Evolutionary conservation across 768 basidiomycete species (phyloP), one percentile per base, ranked within the genome.

Genomic region (Macrocybe gigantea): DNA sequence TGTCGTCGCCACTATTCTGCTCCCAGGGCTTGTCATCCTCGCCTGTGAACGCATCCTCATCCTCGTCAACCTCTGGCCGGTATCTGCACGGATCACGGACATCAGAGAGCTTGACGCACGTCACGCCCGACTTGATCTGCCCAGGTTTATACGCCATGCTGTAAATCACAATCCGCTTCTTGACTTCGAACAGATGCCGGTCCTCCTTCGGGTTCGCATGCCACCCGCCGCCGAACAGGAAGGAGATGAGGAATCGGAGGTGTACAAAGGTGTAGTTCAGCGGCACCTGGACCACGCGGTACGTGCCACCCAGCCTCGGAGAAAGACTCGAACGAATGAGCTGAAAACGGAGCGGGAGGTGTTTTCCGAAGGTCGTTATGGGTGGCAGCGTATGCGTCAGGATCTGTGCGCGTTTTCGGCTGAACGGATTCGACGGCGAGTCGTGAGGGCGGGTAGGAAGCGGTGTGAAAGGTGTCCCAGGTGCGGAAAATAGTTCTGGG

Each of bases 361-460:
- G 84, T 49, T 78, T 75, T 10, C 71, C 72, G 59, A 80, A 83
- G 0, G 76, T 72, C 0, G 77, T 74, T 0, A 72, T 60, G 0
- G 66, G 55, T 1, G 75, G 75, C 7, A 75, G 62, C 0, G 64
- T 58, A 15, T 69, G 70, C 6, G 64, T 56, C 3, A 73, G 54
- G 10, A 69, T 60, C 13, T 69, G 65, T 10, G 69, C 68, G 12
- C 74, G 71, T 41, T 77, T 78, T 39, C 81, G 67, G 11, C 83
- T 82, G 50, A 87, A 82, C 0, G 85, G 85, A 54, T 86, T 87
- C 3, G 80, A 75, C 0, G 85, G 85, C 0, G 84, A 85, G 65
- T 88, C 85, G 5, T 70, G 76, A 4, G 84, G 80, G 58, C 64
- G 55, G 44, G 68, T 63, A 46, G 78, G 61, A 58, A 73, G 73